Evolutionary conservation across 2,329 filamentous ascomycete genomes (phyloP).

Genomic region (Alternaria ventricosa): DNA sequence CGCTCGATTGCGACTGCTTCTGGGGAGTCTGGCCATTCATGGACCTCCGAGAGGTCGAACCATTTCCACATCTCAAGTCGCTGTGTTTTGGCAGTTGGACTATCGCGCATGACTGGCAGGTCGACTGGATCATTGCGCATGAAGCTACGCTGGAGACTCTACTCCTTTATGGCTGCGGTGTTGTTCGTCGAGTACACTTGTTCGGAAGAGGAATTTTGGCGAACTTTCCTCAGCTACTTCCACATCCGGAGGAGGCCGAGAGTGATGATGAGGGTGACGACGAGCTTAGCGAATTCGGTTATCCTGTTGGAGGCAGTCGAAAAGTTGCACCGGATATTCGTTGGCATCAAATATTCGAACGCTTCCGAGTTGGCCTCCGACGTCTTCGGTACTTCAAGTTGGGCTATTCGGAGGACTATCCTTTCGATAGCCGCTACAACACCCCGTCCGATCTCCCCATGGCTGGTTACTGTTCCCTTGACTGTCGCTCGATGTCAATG

Average conservation of each 20-base stretch:
- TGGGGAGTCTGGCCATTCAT: background rate
- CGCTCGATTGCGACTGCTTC: background rate
- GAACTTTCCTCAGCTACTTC: background rate
- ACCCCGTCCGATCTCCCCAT: background rate
- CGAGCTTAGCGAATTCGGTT: no score
- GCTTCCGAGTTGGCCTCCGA: slow-evolving; percentile 10
- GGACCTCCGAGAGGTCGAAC: background rate
- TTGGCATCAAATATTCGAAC: slow-evolving; percentile 16
- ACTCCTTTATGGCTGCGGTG: slow-evolving; percentile 54
- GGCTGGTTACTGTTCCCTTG: background rate
- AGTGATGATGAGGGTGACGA: background rate
- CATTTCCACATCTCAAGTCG: slow-evolving; percentile 17
- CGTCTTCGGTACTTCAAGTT: slow-evolving; percentile 15
- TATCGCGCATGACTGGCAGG: slow-evolving; percentile 55
- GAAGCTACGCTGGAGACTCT: slow-evolving; percentile 50
- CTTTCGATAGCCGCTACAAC: background rate
- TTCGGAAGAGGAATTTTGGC: background rate
- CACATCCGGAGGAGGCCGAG: no score
- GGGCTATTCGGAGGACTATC: background rate
- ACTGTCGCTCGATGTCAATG: no score
- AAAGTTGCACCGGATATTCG: no score
- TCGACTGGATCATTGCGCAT: slow-evolving; percentile 56
- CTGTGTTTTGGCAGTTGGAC: slow-evolving; percentile 52
- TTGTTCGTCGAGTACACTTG: slow-evolving; percentile 32
- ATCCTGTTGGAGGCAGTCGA: no score